Conservation (phyloP, 352 stramenopile genomes). For the Pythium aristosporum region DNA sequence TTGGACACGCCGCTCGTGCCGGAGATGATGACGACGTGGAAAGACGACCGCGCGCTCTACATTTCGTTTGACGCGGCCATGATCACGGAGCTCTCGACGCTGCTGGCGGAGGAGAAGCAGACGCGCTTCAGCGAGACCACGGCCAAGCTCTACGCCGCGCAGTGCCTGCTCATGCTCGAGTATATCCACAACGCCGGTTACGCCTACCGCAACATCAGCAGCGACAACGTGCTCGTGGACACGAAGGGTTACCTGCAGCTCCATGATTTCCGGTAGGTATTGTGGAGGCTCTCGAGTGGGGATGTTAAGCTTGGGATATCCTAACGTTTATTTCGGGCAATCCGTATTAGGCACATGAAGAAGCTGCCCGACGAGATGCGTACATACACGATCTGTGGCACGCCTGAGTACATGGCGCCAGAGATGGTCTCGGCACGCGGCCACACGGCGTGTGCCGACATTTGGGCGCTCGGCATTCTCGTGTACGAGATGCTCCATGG, state of each 20-base stretch:
- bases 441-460: conserved; percentile 75
- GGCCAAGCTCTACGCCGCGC: conserved; percentile 59
- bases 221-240: conserved; percentile 84
- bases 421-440: conserved; percentile 86
- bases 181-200: conserved; percentile 79
- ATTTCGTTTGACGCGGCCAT: conserved; percentile 73
- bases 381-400: conserved; percentile 89
- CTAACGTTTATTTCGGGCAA: conserved; percentile 1
- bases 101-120: conserved; percentile 60
- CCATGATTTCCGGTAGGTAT: conserved; percentile 71
- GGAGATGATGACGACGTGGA: conserved; percentile 76
- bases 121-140: conserved; percentile 55
- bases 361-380: conserved; percentile 76
- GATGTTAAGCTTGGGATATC: background rate
- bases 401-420: conserved; percentile 87
- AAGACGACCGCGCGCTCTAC: conserved; percentile 79
- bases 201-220: conserved; percentile 84
- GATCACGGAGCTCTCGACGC: conserved; percentile 59
- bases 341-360: conserved; percentile 61
- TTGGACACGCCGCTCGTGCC: conserved; percentile 69
- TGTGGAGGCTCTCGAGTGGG: background rate
- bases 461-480: conserved; percentile 85
- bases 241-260: conserved; percentile 79
- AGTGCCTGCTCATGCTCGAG: conserved; percentile 81
- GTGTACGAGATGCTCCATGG: conserved; percentile 87